These are phyloP conservation scores for Arthrinium puccinioides DNA, from an alignment of 2,329 filamentous ascomycete species.

Conservation along the genomic window DNA sequence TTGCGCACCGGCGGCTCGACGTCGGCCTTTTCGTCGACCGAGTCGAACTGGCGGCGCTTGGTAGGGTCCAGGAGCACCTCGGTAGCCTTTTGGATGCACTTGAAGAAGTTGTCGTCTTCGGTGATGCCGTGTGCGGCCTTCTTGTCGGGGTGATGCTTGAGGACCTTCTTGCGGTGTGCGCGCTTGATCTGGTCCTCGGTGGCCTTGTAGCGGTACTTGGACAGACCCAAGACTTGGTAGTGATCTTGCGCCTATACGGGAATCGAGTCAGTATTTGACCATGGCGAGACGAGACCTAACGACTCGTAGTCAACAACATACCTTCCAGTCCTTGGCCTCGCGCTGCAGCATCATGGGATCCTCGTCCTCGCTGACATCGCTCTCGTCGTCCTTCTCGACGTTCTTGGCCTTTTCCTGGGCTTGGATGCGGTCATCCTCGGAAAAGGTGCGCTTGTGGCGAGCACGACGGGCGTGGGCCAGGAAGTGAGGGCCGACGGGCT, in stretches of 20 bases:
- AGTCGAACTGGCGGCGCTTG: slow-evolving; percentile 93
- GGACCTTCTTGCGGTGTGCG: slow-evolving; percentile 98
- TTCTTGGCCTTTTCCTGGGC: slow-evolving; percentile 93
- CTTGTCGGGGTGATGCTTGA: slow-evolving; percentile 98
- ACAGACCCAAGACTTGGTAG: slow-evolving; percentile 90
- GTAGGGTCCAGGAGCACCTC: slow-evolving; percentile 88
- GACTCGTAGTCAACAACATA: slow-evolving; percentile 28
- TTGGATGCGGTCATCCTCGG: slow-evolving; percentile 95
- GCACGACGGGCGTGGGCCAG: slow-evolving; percentile 93
- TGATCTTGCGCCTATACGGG: slow-evolving; percentile 75
- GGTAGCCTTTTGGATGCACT: slow-evolving; percentile 98
- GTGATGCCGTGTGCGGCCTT: slow-evolving; percentile 81
- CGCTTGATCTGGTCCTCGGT: slow-evolving; percentile 98
- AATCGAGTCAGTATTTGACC: not conserved
- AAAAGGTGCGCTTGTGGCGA: slow-evolving; percentile 95
- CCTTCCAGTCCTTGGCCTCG: slow-evolving; percentile 99
- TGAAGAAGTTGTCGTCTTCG: slow-evolving; percentile 98
- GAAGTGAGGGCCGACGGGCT: slow-evolving; percentile 96
- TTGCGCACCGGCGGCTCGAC: slow-evolving; percentile 92
- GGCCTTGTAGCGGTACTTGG: slow-evolving; percentile 85
- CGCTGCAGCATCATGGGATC: slow-evolving; percentile 86
- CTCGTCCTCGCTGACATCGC: slow-evolving; percentile 89
- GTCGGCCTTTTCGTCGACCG: slow-evolving; percentile 88
- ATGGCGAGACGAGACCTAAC: not conserved
- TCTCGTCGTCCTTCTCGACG: slow-evolving; percentile 82